These are phyloP conservation scores for Pichia norvegensis DNA, from an alignment of 1,139 yeast genomes.

Conservation along the genomic window DNA sequence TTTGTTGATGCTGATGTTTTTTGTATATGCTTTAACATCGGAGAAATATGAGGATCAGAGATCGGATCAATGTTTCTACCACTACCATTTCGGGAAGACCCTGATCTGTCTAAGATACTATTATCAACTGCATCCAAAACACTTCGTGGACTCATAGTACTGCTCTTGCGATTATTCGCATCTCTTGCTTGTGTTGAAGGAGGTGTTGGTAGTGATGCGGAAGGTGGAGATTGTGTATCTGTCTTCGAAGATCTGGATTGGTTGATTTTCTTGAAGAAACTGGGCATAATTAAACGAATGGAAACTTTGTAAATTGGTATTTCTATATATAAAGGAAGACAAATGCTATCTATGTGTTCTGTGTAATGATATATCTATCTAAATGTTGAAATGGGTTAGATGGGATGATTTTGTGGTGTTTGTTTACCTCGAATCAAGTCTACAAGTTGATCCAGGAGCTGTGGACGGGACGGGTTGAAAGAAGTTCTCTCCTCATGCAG, in stretches of 20 bases:
- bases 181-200: slow-evolving; percentile 6
- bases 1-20: neutral
- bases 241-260: neutral
- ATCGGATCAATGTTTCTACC: neutral
- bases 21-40: neutral
- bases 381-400: too few species aligned
- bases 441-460: too few species aligned
- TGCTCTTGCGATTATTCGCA: neutral
- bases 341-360: too few species aligned
- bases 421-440: too few species aligned
- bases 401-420: too few species aligned
- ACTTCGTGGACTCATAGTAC: neutral
- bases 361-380: too few species aligned
- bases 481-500: too few species aligned
- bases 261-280: slow-evolving; percentile 12
- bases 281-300: slow-evolving; percentile 5
- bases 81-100: neutral
- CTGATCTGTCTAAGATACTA: neutral
- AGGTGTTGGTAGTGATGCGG: slow-evolving; percentile 8
- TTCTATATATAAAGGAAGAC: too few species aligned
- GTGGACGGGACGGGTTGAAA: too few species aligned
- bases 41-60: neutral
- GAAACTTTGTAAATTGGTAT: too few species aligned
- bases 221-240: slow-evolving; percentile 3
- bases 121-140: neutral